These are phyloP conservation scores for Dendrobium nobile DNA, from an alignment of 106 monocot genomes.

Conservation along the genomic window DNA sequence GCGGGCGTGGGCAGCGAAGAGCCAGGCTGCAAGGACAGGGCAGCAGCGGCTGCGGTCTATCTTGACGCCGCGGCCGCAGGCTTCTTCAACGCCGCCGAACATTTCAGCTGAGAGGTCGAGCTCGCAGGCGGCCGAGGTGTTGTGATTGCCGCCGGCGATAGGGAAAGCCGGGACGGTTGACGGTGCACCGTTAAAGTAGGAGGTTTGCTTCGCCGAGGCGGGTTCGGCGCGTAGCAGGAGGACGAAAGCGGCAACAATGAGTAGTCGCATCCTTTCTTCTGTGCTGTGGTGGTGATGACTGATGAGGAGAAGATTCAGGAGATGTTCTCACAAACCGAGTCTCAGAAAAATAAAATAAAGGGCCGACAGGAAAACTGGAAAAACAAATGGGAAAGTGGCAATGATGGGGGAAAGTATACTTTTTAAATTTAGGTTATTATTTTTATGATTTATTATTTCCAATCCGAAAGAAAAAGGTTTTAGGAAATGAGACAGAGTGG, in stretches of 20 bases:
- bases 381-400: neutral
- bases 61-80: slow-evolving; percentile 43
- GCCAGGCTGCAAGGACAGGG: slow-evolving; percentile 97
- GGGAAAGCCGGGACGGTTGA: slow-evolving; percentile 66
- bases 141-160: slow-evolving; percentile 38
- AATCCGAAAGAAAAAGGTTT: neutral
- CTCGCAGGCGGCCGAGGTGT: slow-evolving; percentile 41
- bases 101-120: slow-evolving; percentile 93
- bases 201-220: slow-evolving; percentile 4
- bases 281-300: no score
- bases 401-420: neutral
- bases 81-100: slow-evolving; percentile 79
- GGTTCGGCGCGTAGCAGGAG: neutral
- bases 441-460: neutral
- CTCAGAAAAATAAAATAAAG: neutral
- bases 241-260: neutral
- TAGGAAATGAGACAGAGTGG: no score
- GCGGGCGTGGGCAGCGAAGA: slow-evolving; percentile 86
- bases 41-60: slow-evolving; percentile 90
- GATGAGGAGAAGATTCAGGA: neutral
- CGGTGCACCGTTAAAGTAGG: neutral
- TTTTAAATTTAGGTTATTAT: neutral
- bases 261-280: neutral
- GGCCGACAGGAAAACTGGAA: neutral
- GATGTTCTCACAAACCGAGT: neutral